These are phyloP conservation scores for Haematococcus sp. DNA, from an alignment of 139 green algal genomes.

Conservation along the genomic window DNA sequence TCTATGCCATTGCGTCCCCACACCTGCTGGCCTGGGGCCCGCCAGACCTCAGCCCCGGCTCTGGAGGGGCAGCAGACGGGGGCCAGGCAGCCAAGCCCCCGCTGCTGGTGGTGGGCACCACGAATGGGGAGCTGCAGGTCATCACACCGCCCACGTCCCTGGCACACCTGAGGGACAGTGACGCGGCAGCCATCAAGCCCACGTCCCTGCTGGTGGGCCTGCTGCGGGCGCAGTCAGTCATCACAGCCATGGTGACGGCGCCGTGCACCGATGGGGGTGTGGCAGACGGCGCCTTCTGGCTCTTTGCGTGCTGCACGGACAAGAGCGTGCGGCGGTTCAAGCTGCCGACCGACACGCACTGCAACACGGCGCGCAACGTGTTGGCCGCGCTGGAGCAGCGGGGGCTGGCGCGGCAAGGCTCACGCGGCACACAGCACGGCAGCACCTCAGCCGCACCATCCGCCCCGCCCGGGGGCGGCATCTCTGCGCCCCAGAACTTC, in stretches of 20 bases:
- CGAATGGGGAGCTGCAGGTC: slow-evolving; percentile 21
- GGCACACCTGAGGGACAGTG: background rate
- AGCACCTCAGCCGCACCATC: background rate
- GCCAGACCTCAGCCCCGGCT: slow-evolving; percentile 6
- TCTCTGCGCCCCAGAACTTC: slow-evolving; percentile 7
- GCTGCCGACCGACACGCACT: background rate
- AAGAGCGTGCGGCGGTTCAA: slow-evolving; percentile 6
- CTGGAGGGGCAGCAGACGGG: background rate
- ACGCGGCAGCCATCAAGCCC: slow-evolving; percentile 13
- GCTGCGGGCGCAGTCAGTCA: slow-evolving; percentile 1
- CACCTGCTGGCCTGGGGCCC: slow-evolving; percentile 29
- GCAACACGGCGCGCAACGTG: background rate
- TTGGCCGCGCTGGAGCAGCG: too few species aligned
- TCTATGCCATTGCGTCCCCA: slow-evolving; percentile 28
- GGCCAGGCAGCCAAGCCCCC: slow-evolving; percentile 3
- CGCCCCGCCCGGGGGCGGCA: background rate
- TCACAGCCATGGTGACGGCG: slow-evolving; percentile 3
- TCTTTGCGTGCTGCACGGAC: slow-evolving; percentile 6
- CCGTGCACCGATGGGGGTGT: background rate
- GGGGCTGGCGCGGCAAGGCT: background rate
- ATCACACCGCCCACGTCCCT: slow-evolving; percentile 9
- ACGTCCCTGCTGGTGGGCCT: slow-evolving; percentile 8
- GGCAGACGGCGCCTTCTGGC: slow-evolving; percentile 2
- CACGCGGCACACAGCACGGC: background rate
- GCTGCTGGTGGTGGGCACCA: slow-evolving; percentile 21